Evolutionary conservation across 345 rosid genomes (phyloP).

Genomic region (Pugionium cornutum): DNA sequence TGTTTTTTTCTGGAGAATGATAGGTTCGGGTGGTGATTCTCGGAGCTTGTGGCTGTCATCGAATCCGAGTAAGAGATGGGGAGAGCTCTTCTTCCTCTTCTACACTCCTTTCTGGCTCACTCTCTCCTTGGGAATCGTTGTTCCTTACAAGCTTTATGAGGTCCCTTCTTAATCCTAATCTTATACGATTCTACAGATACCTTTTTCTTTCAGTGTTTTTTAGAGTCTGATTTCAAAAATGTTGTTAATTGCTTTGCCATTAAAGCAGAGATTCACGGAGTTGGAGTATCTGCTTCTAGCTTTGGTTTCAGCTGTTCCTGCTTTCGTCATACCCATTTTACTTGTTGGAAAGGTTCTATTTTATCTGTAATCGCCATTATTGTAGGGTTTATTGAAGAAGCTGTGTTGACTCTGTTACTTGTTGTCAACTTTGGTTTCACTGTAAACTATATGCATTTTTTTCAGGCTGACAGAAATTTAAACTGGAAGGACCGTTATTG

Average conservation of each 20-base stretch:
- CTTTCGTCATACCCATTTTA: slow-evolving; percentile 66
- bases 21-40: slow-evolving; percentile 24
- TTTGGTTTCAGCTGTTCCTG: slow-evolving; percentile 80
- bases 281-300: slow-evolving; percentile 84
- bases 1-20: not conserved
- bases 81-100: slow-evolving; percentile 83
- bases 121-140: slow-evolving; percentile 77
- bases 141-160: slow-evolving; percentile 94
- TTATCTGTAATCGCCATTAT: not conserved
- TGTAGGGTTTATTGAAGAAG: not conserved
- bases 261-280: slow-evolving; percentile 73
- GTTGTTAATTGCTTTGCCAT: slow-evolving; percentile 5
- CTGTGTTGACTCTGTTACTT: slow-evolving; percentile 8
- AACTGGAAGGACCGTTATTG: slow-evolving; percentile 82
- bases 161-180: slow-evolving; percentile 31
- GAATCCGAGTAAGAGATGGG: slow-evolving; percentile 95
- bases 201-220: not conserved
- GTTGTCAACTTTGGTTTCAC: not conserved
- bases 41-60: slow-evolving; percentile 70
- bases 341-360: slow-evolving; percentile 65
- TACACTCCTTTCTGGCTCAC: slow-evolving; percentile 98
- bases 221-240: not conserved
- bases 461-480: slow-evolving; percentile 74
- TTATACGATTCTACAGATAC: too few relatives aligned
- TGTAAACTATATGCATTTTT: not conserved